Evolutionary conservation across 331 rosid species (phyloP).

Genomic region (Pyracantha coccinea): DNA sequence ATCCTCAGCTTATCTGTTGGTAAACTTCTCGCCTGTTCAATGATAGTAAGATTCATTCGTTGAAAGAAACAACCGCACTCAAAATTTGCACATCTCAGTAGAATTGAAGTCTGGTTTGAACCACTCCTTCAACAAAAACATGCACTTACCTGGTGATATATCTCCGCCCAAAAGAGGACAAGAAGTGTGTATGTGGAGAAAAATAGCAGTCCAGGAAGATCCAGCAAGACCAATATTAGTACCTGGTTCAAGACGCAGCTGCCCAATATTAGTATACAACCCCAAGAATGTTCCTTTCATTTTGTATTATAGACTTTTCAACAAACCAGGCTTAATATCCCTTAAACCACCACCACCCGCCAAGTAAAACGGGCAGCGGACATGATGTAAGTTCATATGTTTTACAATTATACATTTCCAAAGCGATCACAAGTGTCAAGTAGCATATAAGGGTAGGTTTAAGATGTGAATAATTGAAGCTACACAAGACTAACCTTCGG

Average conservation of each 20-base stretch:
- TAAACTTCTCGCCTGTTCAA: conserved; percentile 82
- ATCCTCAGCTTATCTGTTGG: conserved; percentile 80
- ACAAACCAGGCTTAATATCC: no score
- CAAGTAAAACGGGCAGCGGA: no score
- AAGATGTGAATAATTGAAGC: background rate
- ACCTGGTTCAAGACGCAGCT: conserved; percentile 49
- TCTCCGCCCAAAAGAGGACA: conserved; percentile 97
- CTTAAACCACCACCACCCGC: no score
- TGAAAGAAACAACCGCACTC: background rate
- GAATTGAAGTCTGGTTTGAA: background rate
- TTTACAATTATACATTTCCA: background rate
- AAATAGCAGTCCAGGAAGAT: conserved; percentile 87
- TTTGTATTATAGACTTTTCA: no score
- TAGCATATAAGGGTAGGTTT: background rate
- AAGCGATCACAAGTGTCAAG: background rate
- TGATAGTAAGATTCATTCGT: conserved; percentile 4
- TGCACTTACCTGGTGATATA: conserved; percentile 82
- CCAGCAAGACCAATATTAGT: conserved; percentile 45
- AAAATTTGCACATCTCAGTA: background rate
- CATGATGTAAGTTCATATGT: no score
- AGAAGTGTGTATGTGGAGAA: conserved; percentile 91
- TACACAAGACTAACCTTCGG: conserved; percentile 49
- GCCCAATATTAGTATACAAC: conserved; percentile 13
- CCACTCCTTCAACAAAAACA: no score
- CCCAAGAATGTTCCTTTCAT: no score